Conservation (phyloP, 805 yeast species). For the Kodamaea kakaduensis region DNA sequence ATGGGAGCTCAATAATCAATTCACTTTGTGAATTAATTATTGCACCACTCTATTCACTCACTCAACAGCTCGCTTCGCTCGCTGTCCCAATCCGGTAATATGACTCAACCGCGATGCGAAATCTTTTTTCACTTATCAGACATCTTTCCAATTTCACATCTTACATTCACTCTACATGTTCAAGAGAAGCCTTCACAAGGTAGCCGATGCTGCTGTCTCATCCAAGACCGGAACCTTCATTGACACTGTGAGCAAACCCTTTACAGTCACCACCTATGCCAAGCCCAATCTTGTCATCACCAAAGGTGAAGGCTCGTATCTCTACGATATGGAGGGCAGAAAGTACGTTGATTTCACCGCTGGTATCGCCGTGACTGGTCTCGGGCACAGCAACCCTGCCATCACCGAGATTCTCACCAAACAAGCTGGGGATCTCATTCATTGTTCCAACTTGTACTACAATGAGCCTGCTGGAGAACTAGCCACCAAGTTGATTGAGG, state of each 20-base stretch:
- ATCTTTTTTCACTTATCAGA: too few relatives aligned
- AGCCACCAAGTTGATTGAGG: constrained; percentile 63
- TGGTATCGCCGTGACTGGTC: constrained; percentile 94
- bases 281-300: constrained; percentile 74
- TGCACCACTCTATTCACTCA: neutral
- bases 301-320: constrained; percentile 74
- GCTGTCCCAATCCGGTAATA: constrained; percentile 20
- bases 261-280: constrained; percentile 72
- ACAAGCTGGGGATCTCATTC: constrained; percentile 72
- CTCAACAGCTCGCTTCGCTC: neutral
- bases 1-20: too few relatives aligned
- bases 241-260: constrained; percentile 45
- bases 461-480: constrained; percentile 82
- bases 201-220: constrained; percentile 27
- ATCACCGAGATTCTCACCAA: constrained; percentile 66
- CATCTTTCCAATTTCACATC: too few relatives aligned
- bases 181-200: constrained; percentile 18
- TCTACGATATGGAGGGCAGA: constrained; percentile 77
- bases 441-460: constrained; percentile 80
- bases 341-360: constrained; percentile 88
- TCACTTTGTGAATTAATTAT: too few relatives aligned
- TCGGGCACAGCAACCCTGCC: constrained; percentile 82
- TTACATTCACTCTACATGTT: too few relatives aligned
- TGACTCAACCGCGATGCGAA: constrained; percentile 35
- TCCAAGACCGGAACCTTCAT: constrained; percentile 40